These are phyloP conservation scores for Microcyclospora pomicola DNA, from an alignment of 2,329 filamentous ascomycete species.

Conservation along the genomic window DNA sequence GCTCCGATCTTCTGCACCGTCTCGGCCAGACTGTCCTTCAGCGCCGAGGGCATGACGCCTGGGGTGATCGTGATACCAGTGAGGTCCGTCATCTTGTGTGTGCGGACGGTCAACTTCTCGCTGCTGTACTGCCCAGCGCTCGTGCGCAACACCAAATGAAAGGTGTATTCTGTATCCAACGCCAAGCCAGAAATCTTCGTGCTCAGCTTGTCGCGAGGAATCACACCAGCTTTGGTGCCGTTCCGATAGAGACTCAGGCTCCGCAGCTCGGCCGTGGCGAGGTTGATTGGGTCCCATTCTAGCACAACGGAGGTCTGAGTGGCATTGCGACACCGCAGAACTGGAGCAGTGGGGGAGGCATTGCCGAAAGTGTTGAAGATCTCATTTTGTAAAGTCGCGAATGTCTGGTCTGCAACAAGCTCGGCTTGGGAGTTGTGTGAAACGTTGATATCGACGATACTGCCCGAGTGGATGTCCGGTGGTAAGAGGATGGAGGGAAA, in stretches of 20 bases:
- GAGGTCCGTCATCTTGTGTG: conserved; percentile 97
- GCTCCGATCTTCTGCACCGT: conserved; percentile 83
- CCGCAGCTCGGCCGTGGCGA: conserved; percentile 82
- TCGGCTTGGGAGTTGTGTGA: conserved; percentile 74
- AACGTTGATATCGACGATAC: conserved; percentile 96
- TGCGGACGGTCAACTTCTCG: conserved; percentile 72
- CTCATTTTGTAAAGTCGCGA: conserved; percentile 72
- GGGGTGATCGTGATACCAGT: conserved; percentile 90
- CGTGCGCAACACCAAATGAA: conserved; percentile 83
- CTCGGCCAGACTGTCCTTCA: conserved; percentile 57
- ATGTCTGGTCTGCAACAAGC: conserved; percentile 56
- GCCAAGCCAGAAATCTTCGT: conserved; percentile 95
- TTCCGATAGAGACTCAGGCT: conserved; percentile 88
- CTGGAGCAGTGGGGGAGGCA: conserved; percentile 58
- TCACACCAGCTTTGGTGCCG: conserved; percentile 89
- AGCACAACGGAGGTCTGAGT: conserved; percentile 97
- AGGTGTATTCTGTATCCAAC: conserved; percentile 92
- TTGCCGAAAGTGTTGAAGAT: conserved; percentile 82
- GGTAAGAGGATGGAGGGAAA: conserved; percentile 96
- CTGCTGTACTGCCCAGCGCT: conserved; percentile 76
- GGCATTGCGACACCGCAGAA: conserved; percentile 85
- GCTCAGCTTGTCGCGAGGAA: conserved; percentile 79
- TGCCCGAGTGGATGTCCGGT: conserved; percentile 85
- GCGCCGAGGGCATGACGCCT: conserved; percentile 62
- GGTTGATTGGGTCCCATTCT: conserved; percentile 90